Conservation (phyloP, 2,329 filamentous ascomycete genomes). For the Cladophialophora carrionii region DNA sequence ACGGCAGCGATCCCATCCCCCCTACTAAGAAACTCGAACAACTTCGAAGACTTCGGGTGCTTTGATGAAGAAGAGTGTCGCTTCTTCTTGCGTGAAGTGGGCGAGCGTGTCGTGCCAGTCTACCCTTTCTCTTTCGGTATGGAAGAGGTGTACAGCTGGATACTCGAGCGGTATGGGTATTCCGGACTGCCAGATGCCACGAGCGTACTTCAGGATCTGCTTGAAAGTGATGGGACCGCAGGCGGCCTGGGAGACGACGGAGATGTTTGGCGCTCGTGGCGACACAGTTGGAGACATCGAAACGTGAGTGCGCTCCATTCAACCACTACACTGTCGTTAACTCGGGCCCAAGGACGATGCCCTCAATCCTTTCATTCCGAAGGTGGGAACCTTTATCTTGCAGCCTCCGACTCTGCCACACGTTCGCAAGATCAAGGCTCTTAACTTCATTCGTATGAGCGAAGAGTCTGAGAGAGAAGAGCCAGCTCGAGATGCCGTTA, state of each 20-base stretch:
- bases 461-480: conserved; percentile 11
- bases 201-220: conserved; percentile 38
- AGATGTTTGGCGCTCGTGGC: conserved; percentile 40
- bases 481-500: conserved; percentile 5
- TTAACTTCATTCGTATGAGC: conserved; percentile 30
- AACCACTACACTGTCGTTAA: conserved; percentile 10
- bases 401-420: conserved; percentile 33
- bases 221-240: conserved; percentile 37
- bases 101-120: conserved; percentile 34
- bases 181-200: conserved; percentile 36
- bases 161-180: conserved; percentile 37
- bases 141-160: conserved; percentile 39
- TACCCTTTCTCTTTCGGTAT: conserved; percentile 40
- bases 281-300: conserved; percentile 39
- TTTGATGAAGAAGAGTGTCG: conserved; percentile 41
- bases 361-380: conserved; percentile 36
- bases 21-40: conserved; percentile 12
- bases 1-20: conserved; percentile 16
- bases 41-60: conserved; percentile 29
- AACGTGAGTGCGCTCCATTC: conserved; percentile 33
- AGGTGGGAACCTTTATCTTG: conserved; percentile 34
- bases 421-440: conserved; percentile 33
- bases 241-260: conserved; percentile 39
- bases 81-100: conserved; percentile 39
- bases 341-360: conserved; percentile 30